These are phyloP conservation scores for Cutaneotrichosporon sp. DNA, from an alignment of 1,284 basidiomycete genomes.

Conservation along the genomic window DNA sequence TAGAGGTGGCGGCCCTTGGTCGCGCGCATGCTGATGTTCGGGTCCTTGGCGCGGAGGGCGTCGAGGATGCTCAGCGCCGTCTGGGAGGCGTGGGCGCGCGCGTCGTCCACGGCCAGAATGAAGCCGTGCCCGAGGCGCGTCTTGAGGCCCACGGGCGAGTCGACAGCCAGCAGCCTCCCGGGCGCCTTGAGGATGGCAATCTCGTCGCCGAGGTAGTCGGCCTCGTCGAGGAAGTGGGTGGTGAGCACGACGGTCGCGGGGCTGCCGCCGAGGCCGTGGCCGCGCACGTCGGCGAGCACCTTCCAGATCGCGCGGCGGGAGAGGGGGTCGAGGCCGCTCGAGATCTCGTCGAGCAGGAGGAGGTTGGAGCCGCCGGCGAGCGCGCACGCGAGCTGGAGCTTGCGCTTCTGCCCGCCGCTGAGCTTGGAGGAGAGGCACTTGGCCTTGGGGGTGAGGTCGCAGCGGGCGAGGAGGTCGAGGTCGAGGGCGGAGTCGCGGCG, in stretches of 20 bases:
- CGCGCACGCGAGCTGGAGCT: constrained; percentile 75
- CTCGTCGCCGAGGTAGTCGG: constrained; percentile 72
- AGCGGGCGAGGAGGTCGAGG: constrained; percentile 65
- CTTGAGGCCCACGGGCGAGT: constrained; percentile 72
- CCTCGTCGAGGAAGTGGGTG: constrained; percentile 75
- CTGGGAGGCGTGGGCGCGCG: constrained; percentile 42
- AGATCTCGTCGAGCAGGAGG: constrained; percentile 71
- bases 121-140: constrained; percentile 71
- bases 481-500: constrained; percentile 52
- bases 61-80: constrained; percentile 45
- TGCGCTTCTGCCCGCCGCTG: constrained; percentile 77
- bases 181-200: constrained; percentile 74
- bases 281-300: constrained; percentile 66
- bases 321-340: constrained; percentile 76
- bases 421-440: constrained; percentile 66
- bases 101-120: constrained; percentile 55
- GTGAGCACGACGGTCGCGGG: constrained; percentile 68
- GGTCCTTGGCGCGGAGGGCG: constrained; percentile 2
- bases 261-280: constrained; percentile 29
- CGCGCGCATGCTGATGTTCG: constrained; percentile 5
- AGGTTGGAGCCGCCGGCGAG: constrained; percentile 66
- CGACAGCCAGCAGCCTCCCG: constrained; percentile 70
- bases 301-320: constrained; percentile 76
- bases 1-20: constrained; percentile 27
- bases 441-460: constrained; percentile 69